Percentiles rank a stretch among this genome's conserved stretches.
Evolutionary conservation across 2,329 filamentous ascomycete genomes (phyloP).

Genomic region (Geosmithia putterillii): DNA sequence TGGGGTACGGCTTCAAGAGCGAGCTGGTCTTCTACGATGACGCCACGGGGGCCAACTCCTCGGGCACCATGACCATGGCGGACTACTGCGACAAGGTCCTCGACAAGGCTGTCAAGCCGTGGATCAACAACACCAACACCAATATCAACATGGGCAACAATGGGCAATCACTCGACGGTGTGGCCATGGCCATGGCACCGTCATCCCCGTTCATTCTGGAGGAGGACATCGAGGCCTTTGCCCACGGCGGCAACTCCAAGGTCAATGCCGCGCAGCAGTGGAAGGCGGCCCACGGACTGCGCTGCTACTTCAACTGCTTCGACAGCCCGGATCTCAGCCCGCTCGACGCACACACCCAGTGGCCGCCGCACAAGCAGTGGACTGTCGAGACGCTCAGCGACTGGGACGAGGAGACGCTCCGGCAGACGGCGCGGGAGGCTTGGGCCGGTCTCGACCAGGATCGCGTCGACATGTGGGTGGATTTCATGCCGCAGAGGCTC

Average conservation of each 20-base stretch:
- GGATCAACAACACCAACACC: conserved; percentile 9
- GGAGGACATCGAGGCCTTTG: conserved; percentile 21
- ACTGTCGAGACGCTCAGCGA: conserved; percentile 10
- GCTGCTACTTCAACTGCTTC: conserved; percentile 20
- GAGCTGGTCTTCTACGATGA: conserved; percentile 24
- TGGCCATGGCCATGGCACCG: too few relatives aligned
- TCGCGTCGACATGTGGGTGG: conserved; percentile 21
- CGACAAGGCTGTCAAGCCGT: conserved; percentile 18
- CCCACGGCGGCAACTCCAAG: conserved; percentile 21
- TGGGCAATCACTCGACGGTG: conserved; percentile 1
- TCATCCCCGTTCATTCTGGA: conserved; percentile 16
- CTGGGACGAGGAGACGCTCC: conserved; percentile 20
- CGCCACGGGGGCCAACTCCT: conserved; percentile 17
- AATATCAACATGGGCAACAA: neutral
- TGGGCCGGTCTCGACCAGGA: conserved; percentile 17
- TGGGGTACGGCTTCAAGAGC: conserved; percentile 23
- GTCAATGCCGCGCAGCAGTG: conserved; percentile 20
- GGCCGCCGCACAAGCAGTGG: conserved; percentile 22
- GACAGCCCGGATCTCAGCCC: conserved; percentile 23
- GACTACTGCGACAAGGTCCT: conserved; percentile 21
- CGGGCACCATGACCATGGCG: conserved; percentile 18
- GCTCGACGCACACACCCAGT: conserved; percentile 16
- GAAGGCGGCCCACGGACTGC: conserved; percentile 19
- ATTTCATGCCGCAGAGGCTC: conserved; percentile 21
- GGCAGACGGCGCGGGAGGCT: conserved; percentile 15